These are phyloP conservation scores for Salix viminalis DNA, from an alignment of 345 rosid species.

Conservation along the genomic window DNA sequence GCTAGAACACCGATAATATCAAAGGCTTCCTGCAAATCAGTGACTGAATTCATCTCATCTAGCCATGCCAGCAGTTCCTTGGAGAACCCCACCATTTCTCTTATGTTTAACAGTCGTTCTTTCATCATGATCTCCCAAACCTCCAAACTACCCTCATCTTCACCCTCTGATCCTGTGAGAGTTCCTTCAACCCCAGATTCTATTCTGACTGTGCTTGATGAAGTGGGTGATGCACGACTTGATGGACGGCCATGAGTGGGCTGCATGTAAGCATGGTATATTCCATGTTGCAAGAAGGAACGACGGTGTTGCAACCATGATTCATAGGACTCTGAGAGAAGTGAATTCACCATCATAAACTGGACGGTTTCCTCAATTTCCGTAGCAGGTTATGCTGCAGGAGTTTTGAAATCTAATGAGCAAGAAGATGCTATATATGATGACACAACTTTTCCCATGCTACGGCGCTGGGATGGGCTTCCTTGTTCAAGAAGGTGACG, in stretches of 20 bases:
- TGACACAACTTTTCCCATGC: constrained; percentile 79
- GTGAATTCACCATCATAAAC: constrained; percentile 97
- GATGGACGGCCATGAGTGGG: constrained; percentile 67
- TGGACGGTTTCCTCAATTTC: constrained; percentile 88
- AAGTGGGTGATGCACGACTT: constrained; percentile 28
- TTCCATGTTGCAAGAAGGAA: constrained; percentile 79
- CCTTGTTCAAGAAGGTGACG: constrained; percentile 94
- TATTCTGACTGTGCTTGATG: constrained; percentile 20
- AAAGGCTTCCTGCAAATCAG: constrained; percentile 85
- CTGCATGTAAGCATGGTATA: constrained; percentile 90
- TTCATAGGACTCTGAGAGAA: constrained; percentile 83
- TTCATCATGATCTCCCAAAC: constrained; percentile 81
- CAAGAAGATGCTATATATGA: constrained; percentile 54
- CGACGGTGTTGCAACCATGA: constrained; percentile 89
- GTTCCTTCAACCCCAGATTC: constrained; percentile 37
- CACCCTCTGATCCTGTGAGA: constrained; percentile 26
- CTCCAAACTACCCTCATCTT: constrained; percentile 47
- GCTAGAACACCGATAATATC: constrained; percentile 70
- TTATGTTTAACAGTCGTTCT: constrained; percentile 59
- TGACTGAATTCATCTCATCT: constrained; percentile 66
- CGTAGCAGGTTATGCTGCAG: constrained; percentile 46
- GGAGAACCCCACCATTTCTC: constrained; percentile 80
- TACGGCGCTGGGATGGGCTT: constrained; percentile 61
- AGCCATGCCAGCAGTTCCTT: constrained; percentile 81
- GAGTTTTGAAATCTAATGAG: constrained; percentile 46